Conservation (phyloP, 768 basidiomycete genomes). For the Chiua virens region DNA sequence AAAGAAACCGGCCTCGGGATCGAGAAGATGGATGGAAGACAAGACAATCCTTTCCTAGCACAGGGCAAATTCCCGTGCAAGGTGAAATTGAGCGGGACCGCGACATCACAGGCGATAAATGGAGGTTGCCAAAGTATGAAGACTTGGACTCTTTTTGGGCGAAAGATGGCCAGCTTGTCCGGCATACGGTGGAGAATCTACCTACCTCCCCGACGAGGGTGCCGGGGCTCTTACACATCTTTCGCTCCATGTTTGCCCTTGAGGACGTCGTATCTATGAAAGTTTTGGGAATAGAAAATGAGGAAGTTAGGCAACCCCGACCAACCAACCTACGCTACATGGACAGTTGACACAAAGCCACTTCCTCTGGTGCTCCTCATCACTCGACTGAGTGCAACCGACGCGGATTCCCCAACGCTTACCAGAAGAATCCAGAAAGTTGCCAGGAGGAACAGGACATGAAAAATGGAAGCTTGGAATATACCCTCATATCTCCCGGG, state of each 20-base stretch:
- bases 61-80: conserved; percentile 35
- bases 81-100: background rate
- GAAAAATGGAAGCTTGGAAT: conserved; percentile 49
- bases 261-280: conserved; percentile 11
- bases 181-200: conserved; percentile 27
- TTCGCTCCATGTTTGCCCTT: conserved; percentile 27
- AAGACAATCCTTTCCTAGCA: conserved; percentile 35
- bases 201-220: conserved; percentile 45
- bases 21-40: conserved; percentile 39
- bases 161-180: conserved; percentile 41
- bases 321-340: conserved; percentile 38
- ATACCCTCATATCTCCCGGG: conserved; percentile 35
- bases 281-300: conserved; percentile 20
- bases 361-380: conserved; percentile 39
- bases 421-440: conserved; percentile 34
- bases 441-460: conserved; percentile 36
- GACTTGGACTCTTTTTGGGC: conserved; percentile 40
- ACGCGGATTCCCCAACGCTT: conserved; percentile 35
- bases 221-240: conserved; percentile 45
- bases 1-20: conserved; percentile 36
- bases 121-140: conserved; percentile 34
- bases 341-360: conserved; percentile 41
- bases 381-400: conserved; percentile 40
- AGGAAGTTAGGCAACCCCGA: background rate
- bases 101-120: conserved; percentile 4